Base-by-base conservation (phyloP, 2,329 filamentous ascomycete species). In the Taxawa tesnikishii region DNA sequence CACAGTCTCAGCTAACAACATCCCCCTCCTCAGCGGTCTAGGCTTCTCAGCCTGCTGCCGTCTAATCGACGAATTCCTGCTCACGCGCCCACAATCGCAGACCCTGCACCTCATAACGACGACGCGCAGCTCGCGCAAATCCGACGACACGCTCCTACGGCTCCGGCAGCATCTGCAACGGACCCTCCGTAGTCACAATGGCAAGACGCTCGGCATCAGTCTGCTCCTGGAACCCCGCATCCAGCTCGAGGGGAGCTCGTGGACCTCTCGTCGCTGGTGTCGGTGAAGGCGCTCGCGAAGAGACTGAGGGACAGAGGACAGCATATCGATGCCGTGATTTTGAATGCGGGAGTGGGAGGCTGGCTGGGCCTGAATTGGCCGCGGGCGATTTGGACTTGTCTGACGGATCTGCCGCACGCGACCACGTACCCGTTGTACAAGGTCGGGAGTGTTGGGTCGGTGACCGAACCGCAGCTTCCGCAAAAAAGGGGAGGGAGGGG, bases 331-430 rank as follows among this genome's bases (percentile, higher is more conserved):
- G 70, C 70, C 2, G 65, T 90, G 14, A 66, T 96, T 23, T 78
- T 83, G 52, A 94, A 94, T 55, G 88, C 88, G 11, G 90, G 87
- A 1, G 79, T 88, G 24, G 84, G 85, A 14, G 85, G 83, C 2
- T 94, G 84, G 81, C 71, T 65, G 1, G 83, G 82, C n/a, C 53
- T 93, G 36, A 61, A 83, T 53, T 94, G 76, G 73, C 55, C 62
- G 2, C 45, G 48, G 33, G 73, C 82, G 1, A 54, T 75, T 17
- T 72, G 61, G 59, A 54, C 49, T 7, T 47, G 73, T 5, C 47
- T 81, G 28, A 75, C 68, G 8, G 75, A 85, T 34, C 60, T 80
- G 36, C 52, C 79, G 8, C 68, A 82, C 42, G 65, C 75, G 1
- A 68, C 76, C 16, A 88, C 84, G 5, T 92, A 75, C 67, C 87